phyloP scores from a whole-genome alignment of 495 filamentous ascomycete genomes.

The Evernia prunastri region DNA sequence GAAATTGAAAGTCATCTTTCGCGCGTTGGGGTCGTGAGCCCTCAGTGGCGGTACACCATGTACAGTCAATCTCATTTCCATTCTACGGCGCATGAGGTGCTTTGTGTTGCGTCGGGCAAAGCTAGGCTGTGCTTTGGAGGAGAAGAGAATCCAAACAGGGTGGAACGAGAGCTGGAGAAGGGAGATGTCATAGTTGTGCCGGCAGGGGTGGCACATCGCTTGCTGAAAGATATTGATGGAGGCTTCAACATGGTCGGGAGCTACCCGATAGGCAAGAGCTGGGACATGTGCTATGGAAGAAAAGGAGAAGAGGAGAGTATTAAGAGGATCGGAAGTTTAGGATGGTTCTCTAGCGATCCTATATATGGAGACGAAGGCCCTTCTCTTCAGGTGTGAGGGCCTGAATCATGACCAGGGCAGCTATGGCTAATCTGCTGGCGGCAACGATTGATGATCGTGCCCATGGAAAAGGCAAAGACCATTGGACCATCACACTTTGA shows the following conservation, averaged over 20 bases:
- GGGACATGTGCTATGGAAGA: slow-evolving; percentile 67
- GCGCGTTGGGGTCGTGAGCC: slow-evolving; percentile 46
- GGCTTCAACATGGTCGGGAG: slow-evolving; percentile 61
- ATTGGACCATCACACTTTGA: not conserved
- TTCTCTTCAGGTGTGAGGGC: slow-evolving; percentile 34
- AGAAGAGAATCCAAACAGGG: slow-evolving; percentile 51
- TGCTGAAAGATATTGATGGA: slow-evolving; percentile 49
- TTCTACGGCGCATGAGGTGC: slow-evolving; percentile 58
- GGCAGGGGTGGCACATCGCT: slow-evolving; percentile 57
- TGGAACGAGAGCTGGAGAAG: slow-evolving; percentile 47
- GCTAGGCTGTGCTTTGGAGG: slow-evolving; percentile 62
- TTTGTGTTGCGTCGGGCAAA: slow-evolving; percentile 51
- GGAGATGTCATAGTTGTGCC: slow-evolving; percentile 63
- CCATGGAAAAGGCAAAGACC: not conserved
- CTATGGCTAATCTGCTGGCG: not conserved
- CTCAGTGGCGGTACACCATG: slow-evolving; percentile 66
- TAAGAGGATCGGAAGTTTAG: slow-evolving; percentile 38
- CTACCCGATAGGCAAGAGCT: slow-evolving; percentile 52
- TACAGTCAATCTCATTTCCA: slow-evolving; percentile 60
- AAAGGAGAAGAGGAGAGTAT: slow-evolving; percentile 47
- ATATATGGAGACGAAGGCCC: slow-evolving; percentile 54
- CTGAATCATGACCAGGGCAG: not conserved
- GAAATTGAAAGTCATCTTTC: slow-evolving; percentile 49
- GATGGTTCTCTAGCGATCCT: slow-evolving; percentile 55
- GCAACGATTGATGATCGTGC: not conserved